phyloP scores from a whole-genome alignment of 768 basidiomycete genomes.

The Auricularia heimuer region DNA sequence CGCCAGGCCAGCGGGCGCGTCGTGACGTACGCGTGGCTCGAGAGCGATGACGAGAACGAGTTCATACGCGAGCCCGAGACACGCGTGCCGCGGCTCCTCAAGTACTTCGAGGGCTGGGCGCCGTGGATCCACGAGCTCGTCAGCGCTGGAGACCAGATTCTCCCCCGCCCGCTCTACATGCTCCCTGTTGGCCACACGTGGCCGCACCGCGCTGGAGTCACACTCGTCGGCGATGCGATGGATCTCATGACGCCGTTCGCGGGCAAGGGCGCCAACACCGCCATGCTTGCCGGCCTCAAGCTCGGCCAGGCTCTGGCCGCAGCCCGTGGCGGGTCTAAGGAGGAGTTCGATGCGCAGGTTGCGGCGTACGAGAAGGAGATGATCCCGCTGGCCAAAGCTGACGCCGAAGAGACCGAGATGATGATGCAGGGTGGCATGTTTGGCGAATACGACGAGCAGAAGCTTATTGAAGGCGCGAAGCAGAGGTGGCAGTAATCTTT shows the following conservation, averaged over 20 bases:
- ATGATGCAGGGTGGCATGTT: too few relatives aligned
- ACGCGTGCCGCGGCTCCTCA: not conserved
- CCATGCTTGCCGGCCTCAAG: not conserved
- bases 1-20: constrained; percentile 14
- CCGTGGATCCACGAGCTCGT: not conserved
- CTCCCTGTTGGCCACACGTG: not conserved
- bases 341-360: not conserved
- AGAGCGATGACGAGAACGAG: too few relatives aligned
- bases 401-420: too few relatives aligned
- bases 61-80: not conserved
- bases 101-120: not conserved
- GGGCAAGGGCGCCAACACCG: not conserved
- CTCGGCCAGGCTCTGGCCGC: not conserved
- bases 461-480: too few relatives aligned
- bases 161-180: not conserved
- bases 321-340: not conserved
- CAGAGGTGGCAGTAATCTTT: too few relatives aligned
- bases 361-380: not conserved
- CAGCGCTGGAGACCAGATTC: not conserved
- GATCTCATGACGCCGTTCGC: not conserved
- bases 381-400: not conserved
- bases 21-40: constrained; percentile 10
- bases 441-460: too few relatives aligned
- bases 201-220: not conserved
- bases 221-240: too few relatives aligned